phyloP scores from a whole-genome alignment of 2,329 filamentous ascomycete species.

The Talaromyces amestolkiae region DNA sequence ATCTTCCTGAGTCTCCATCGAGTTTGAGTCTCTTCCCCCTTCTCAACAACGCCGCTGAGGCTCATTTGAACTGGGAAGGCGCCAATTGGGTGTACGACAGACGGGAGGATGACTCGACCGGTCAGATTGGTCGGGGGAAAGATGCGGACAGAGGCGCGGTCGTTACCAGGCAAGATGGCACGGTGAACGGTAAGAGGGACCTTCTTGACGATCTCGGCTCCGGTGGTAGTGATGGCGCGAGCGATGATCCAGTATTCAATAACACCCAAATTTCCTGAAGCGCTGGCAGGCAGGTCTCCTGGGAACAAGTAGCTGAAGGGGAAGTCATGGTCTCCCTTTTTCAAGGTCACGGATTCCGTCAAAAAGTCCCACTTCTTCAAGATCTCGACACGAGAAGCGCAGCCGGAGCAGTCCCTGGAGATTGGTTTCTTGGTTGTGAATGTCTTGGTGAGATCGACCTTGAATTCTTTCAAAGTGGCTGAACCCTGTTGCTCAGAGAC shows the following conservation, averaged over 20 bases:
- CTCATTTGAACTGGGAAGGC: constrained; percentile 75
- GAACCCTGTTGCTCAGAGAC: constrained; percentile 63
- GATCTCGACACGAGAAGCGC: constrained; percentile 67
- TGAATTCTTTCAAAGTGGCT: constrained; percentile 67
- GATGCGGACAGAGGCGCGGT: constrained; percentile 87
- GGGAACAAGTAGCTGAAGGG: constrained; percentile 86
- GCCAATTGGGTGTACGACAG: constrained; percentile 82
- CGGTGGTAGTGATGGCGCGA: constrained; percentile 58
- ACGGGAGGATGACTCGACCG: constrained; percentile 75
- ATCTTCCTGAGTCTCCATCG: constrained; percentile 90
- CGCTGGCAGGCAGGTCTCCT: constrained; percentile 80
- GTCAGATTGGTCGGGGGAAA: constrained; percentile 96
- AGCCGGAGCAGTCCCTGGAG: constrained; percentile 72
- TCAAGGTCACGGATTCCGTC: constrained; percentile 47
- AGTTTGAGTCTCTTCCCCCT: constrained; percentile 65
- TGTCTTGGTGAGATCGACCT: constrained; percentile 68
- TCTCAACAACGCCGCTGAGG: constrained; percentile 80
- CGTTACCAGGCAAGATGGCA: constrained; percentile 72
- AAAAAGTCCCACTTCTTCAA: constrained; percentile 79
- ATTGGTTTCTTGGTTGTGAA: constrained; percentile 80
- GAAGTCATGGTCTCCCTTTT: constrained; percentile 67
- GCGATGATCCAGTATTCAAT: constrained; percentile 79
- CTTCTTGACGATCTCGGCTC: constrained; percentile 63
- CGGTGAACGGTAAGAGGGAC: constrained; percentile 72
- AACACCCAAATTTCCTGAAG: constrained; percentile 68